These are phyloP conservation scores for Aspergillus funiculosus DNA, from an alignment of 495 filamentous ascomycete species.

Conservation along the genomic window DNA sequence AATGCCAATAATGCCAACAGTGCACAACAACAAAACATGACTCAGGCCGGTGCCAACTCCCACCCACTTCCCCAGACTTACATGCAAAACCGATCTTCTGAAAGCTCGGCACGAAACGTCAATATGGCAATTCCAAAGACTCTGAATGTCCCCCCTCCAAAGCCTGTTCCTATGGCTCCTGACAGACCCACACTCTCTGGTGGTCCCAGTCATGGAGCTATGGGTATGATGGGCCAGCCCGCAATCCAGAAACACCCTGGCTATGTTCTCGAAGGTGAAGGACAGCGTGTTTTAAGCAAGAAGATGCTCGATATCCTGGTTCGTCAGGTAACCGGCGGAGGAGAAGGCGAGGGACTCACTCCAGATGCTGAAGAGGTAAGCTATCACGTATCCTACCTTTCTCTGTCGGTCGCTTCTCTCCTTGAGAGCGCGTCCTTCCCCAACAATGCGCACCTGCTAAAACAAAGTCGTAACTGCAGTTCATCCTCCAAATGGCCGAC, in stretches of 20 bases:
- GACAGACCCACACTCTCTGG: conserved; percentile 73
- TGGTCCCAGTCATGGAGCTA: conserved; percentile 63
- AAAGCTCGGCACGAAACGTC: conserved; percentile 44
- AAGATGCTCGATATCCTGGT: conserved; percentile 95
- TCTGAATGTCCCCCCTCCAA: conserved; percentile 62
- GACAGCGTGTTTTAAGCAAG: conserved; percentile 84
- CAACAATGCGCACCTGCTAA: conserved; percentile 13
- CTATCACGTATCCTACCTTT: background rate
- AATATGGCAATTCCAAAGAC: conserved; percentile 75
- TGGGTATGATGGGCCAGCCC: conserved; percentile 80
- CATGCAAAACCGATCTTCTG: conserved; percentile 42
- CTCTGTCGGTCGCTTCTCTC: conserved; percentile 1
- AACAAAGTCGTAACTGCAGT: conserved; percentile 41
- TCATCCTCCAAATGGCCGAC: conserved; percentile 82
- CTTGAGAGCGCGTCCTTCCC: background rate
- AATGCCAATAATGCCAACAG: conserved; percentile 29
- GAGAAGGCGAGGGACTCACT: conserved; percentile 63
- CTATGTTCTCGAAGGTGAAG: conserved; percentile 81
- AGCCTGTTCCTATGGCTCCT: conserved; percentile 62
- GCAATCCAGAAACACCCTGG: conserved; percentile 73
- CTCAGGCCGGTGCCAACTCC: conserved; percentile 31
- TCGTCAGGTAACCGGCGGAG: conserved; percentile 82
- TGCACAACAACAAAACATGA: conserved; percentile 32
- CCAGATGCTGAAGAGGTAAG: conserved; percentile 93
- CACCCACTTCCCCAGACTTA: conserved; percentile 51